A percentile compares a stretch with the other conserved stretches of the same genome.
Evolutionary conservation across 2,329 filamentous ascomycete species (phyloP).

Genomic region (Apiospora hydei): DNA sequence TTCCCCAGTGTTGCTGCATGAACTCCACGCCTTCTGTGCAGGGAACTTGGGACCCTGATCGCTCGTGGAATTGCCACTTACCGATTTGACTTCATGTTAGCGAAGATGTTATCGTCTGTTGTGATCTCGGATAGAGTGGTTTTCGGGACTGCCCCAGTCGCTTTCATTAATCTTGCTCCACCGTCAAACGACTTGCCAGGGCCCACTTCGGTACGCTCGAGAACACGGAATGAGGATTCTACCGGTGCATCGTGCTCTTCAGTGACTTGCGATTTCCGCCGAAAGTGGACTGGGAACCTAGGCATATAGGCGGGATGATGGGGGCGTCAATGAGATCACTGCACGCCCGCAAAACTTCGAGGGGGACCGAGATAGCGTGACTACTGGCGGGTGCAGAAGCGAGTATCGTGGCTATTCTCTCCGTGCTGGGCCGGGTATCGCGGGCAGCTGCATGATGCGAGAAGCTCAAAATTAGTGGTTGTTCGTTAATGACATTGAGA

Average conservation of each 20-base stretch:
- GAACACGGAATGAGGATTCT: conserved; percentile 64
- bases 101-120: conserved; percentile 65
- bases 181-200: conserved; percentile 59
- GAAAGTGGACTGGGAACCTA: conserved; percentile 67
- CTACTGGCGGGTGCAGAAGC: neutral
- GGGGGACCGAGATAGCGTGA: neutral
- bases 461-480: conserved; percentile 35
- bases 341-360: conserved; percentile 25
- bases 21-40: conserved; percentile 21
- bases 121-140: conserved; percentile 47
- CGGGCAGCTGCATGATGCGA: conserved; percentile 47
- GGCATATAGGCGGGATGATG: conserved; percentile 57
- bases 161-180: conserved; percentile 52
- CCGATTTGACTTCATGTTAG: conserved; percentile 63
- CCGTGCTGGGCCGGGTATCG: conserved; percentile 36
- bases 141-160: conserved; percentile 48
- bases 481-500: conserved; percentile 7
- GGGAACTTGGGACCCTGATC: conserved; percentile 9
- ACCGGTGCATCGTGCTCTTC: conserved; percentile 59
- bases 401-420: conserved; percentile 6
- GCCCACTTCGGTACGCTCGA: conserved; percentile 59
- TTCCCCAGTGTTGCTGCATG: conserved; percentile 21
- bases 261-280: conserved; percentile 67
- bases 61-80: conserved; percentile 47
- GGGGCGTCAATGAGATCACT: conserved; percentile 25